Conservation (phyloP, 208 protist species). For the Leptomonas pyrrhocoris region DNA sequence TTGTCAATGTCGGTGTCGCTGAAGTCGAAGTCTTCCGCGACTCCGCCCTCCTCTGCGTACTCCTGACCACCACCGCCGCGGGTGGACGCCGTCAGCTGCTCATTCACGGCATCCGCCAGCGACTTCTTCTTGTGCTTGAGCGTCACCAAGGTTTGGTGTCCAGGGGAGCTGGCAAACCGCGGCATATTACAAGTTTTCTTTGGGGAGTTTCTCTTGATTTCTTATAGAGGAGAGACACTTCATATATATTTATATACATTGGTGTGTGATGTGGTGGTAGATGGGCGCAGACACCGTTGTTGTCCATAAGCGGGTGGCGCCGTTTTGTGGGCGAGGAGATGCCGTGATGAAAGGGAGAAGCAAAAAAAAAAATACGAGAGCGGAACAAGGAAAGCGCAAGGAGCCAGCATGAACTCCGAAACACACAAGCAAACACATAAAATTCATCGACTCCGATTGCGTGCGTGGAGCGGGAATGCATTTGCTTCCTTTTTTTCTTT, state of each 20-base stretch:
- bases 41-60: slow-evolving; percentile 27
- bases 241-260: too few relatives aligned
- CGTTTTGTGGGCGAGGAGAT: slow-evolving; percentile 3
- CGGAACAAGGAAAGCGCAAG: not conserved
- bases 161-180: slow-evolving; percentile 36
- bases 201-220: not conserved
- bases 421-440: too few relatives aligned
- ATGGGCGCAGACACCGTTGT: too few relatives aligned
- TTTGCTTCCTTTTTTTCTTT: not conserved
- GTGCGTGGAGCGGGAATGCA: too few relatives aligned
- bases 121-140: slow-evolving; percentile 62
- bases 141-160: slow-evolving; percentile 34
- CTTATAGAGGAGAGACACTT: not conserved
- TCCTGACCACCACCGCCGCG: slow-evolving; percentile 9
- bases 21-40: slow-evolving; percentile 47
- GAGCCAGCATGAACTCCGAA: not conserved
- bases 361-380: slow-evolving; percentile 16
- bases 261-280: too few relatives aligned
- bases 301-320: too few relatives aligned
- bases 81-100: slow-evolving; percentile 41
- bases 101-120: slow-evolving; percentile 70
- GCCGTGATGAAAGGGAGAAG: slow-evolving; percentile 2
- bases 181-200: slow-evolving; percentile 20
- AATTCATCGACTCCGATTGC: too few relatives aligned
- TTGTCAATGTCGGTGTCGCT: slow-evolving; percentile 20